Evolutionary conservation across 805 yeast genomes (phyloP), one percentile per base, ranked within the genome.

Genomic region (Zygosaccharomyces rouxii): DNA sequence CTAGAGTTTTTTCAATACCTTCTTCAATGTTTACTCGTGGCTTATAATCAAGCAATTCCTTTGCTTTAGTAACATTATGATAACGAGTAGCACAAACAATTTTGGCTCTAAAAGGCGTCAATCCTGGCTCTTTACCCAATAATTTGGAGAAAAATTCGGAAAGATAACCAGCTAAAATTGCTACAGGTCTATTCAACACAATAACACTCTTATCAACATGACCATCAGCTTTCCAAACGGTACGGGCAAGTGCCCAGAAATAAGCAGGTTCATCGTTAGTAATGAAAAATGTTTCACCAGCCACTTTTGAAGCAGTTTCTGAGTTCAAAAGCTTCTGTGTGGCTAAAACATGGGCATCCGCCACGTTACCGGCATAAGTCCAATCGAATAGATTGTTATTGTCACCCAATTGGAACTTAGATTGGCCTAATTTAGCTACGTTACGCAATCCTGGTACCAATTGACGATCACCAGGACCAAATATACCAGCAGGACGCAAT

Each of bases 381-480:
- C 96, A 90, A 66, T 94, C 99, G 60, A 92, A 94, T 48, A 94
- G 70, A 64, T 94, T 94, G 66, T 86, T 81, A 70, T 94, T 94
- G 65, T 89, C 95, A 55, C 99, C 99, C 42, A 94, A 75, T 70
- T 94, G 99, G 68, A 88, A 88, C 67, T 86, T 86, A 19, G 94
- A 84, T 67, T 92, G 97, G 7, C 96, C 96, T 47, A 79, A 71
- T 50, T 77, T 77, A 3, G 96, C 89, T 38, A 88, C 96, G 13
- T 77, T 77, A 62, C 96, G 80, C 50, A 94, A 73, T 3, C 95
- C 96, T 10, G 99, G 99, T 40, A 94, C 94, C 61, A 94, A 72
- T 67, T 94, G 99, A 52, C 99, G 80, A 67, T 94, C 99, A 38
- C 99, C 98, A 5, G 98, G 99, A 4, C 99, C 99, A 71, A 94